Percentiles rank a stretch among this genome's conserved stretches.
Evolutionary conservation across 306 rosid species (phyloP).

Genomic region (Adenanthera pavonina): DNA sequence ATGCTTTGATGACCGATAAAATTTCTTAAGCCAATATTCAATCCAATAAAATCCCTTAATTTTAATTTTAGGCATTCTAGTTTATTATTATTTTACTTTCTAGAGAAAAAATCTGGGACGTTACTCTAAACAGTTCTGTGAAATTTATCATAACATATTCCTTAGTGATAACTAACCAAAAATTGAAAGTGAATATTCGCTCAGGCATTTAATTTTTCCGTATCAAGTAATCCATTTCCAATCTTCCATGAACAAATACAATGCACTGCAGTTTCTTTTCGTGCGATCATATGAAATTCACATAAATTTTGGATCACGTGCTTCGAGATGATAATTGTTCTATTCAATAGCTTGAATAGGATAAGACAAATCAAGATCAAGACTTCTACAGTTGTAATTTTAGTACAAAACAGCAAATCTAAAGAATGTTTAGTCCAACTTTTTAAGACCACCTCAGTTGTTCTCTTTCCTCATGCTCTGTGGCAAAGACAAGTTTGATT

Average conservation of each 20-base stretch:
- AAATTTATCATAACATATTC: not conserved
- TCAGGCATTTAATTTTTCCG: not conserved
- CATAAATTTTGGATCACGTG: constrained; percentile 13
- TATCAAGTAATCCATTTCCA: not conserved
- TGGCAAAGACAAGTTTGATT: constrained; percentile 27
- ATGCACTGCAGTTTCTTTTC: constrained; percentile 3
- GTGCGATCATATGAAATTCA: constrained; percentile 4
- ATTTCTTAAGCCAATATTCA: too few relatives aligned
- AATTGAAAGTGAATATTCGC: not conserved
- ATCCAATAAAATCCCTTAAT: too few relatives aligned
- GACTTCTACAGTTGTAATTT: constrained; percentile 32
- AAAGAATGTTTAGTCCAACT: constrained; percentile 12
- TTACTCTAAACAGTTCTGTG: not conserved
- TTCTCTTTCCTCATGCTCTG: constrained; percentile 47
- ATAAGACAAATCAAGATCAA: constrained; percentile 16
- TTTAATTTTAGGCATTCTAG: not conserved
- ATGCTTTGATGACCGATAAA: too few relatives aligned
- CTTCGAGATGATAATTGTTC: constrained; percentile 9
- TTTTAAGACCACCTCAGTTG: constrained; percentile 34
- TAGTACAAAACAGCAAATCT: constrained; percentile 28
- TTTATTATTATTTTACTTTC: not conserved
- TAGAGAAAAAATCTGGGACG: not conserved
- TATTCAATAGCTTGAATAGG: constrained; percentile 29
- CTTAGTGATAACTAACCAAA: not conserved
- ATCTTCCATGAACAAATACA: constrained; percentile 8